Percentiles rank a stretch among this genome's conserved stretches.
Conservation (phyloP, 345 rosid species). For the Linum lewisii region DNA sequence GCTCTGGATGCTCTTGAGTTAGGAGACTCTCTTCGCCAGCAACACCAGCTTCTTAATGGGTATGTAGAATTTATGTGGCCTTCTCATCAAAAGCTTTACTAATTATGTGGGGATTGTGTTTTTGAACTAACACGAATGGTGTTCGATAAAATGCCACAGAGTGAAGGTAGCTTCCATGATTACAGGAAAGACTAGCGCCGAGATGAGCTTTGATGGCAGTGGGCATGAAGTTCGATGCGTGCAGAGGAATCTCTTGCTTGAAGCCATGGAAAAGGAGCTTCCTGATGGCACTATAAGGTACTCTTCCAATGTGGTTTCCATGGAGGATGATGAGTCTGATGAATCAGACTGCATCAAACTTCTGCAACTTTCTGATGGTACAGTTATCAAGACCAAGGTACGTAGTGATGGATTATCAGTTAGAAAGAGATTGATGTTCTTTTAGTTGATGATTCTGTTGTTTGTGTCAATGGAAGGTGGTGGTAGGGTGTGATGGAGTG, state of each 20-base stretch:
- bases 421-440: not conserved
- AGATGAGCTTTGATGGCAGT: not conserved
- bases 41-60: not conserved
- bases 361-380: conserved; percentile 1
- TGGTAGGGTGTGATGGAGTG: conserved; percentile 1
- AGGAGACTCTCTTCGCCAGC: not conserved
- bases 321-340: not conserved
- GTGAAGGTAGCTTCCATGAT: not conserved
- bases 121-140: not conserved
- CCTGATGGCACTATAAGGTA: conserved; percentile 3
- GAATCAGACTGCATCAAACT: conserved; percentile 1
- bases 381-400: conserved; percentile 1
- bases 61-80: too few relatives aligned
- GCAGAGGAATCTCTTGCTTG: not conserved
- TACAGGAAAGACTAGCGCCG: not conserved
- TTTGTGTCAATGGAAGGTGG: not conserved
- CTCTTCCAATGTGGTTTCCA: conserved; percentile 4
- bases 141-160: not conserved
- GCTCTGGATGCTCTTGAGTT: not conserved
- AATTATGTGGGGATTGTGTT: too few relatives aligned
- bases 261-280: conserved; percentile 1
- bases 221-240: not conserved
- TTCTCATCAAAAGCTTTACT: too few relatives aligned
- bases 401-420: not conserved
- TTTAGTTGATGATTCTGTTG: too few relatives aligned